Percentiles rank a stretch among this genome's conserved stretches.
phyloP scores from a whole-genome alignment of 371 early-diverging fungal genomes.

The Capillidium heterosporum region DNA sequence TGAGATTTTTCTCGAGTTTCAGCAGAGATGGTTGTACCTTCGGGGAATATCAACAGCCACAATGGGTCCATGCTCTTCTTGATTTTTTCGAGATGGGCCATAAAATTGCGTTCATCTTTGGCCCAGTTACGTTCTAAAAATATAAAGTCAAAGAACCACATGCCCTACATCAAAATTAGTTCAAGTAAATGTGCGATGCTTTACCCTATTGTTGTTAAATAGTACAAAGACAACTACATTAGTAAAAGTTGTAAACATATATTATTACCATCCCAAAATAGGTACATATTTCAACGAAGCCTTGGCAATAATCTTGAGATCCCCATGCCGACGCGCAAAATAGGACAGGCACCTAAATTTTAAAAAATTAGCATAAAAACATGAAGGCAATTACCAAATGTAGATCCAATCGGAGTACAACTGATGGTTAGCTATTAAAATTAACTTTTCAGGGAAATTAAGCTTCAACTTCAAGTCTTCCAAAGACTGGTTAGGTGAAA shows the following conservation, averaged over 20 bases:
- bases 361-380: not conserved
- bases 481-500: conserved; percentile 6
- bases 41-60: conserved; percentile 83
- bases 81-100: conserved; percentile 12
- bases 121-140: conserved; percentile 65
- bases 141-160: conserved; percentile 74
- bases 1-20: conserved; percentile 24
- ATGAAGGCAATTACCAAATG: conserved; percentile 38
- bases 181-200: not conserved
- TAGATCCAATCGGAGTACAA: conserved; percentile 84
- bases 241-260: not conserved
- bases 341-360: conserved; percentile 25
- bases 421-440: conserved; percentile 68
- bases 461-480: conserved; percentile 9
- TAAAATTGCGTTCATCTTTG: conserved; percentile 38
- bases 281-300: conserved; percentile 55
- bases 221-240: not conserved
- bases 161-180: conserved; percentile 36
- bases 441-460: conserved; percentile 21
- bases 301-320: conserved; percentile 70
- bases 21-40: conserved; percentile 62
- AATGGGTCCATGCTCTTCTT: conserved; percentile 26
- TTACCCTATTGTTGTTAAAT: conserved; percentile 1
- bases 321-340: conserved; percentile 42
- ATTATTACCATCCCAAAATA: conserved; percentile 54